A percentile compares a stretch with the other conserved stretches of the same genome.
phyloP scores from a whole-genome alignment of 306 rosid species.

The Phaseolus lunatus region DNA sequence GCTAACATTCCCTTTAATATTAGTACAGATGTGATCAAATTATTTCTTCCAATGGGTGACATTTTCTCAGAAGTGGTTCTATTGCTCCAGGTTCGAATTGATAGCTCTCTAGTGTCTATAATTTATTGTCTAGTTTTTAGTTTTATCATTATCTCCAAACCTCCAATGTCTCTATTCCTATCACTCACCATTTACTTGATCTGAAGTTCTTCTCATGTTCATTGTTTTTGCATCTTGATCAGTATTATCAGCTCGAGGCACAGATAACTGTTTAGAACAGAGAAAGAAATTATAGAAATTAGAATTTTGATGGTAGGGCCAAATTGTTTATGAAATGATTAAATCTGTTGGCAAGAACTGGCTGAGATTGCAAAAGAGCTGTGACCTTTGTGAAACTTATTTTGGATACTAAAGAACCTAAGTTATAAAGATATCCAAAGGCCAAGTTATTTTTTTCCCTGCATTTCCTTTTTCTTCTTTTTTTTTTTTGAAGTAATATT shows the following conservation, averaged over 20 bases:
- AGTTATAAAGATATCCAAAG: neutral
- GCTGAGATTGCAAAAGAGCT: neutral
- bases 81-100: conserved; percentile 74
- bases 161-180: neutral
- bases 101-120: conserved; percentile 11
- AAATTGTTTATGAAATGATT: conserved; percentile 10
- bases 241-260: conserved; percentile 2
- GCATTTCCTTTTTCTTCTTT: neutral
- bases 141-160: conserved; percentile 1
- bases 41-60: conserved; percentile 97
- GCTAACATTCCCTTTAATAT: conserved; percentile 90
- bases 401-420: neutral
- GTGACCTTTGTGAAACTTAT: neutral
- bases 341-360: neutral
- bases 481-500: neutral
- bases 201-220: conserved; percentile 6
- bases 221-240: conserved; percentile 25
- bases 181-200: neutral
- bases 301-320: neutral
- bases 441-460: neutral
- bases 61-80: conserved; percentile 83
- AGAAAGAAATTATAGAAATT: neutral
- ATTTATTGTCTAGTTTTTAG: neutral
- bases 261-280: neutral
- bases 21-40: conserved; percentile 81